These are phyloP conservation scores for Verticillium nonalfalfae DNA, from an alignment of 2,329 filamentous ascomycete species.

Conservation along the genomic window DNA sequence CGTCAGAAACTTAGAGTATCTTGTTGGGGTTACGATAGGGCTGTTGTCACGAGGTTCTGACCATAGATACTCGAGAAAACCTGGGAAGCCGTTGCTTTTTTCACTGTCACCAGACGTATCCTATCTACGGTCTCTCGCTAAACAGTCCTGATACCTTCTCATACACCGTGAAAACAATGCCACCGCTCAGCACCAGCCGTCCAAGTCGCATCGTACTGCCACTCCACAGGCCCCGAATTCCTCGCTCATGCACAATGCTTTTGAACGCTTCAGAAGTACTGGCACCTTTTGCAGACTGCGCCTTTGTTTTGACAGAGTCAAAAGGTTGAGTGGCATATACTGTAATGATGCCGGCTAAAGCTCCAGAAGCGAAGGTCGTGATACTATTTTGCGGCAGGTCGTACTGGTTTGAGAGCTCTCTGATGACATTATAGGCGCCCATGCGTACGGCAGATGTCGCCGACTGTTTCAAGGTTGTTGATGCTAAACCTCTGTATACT, in stretches of 20 bases:
- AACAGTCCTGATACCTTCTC: slow-evolving; percentile 48
- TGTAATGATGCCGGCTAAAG: slow-evolving; percentile 53
- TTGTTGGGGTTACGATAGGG: too few species aligned
- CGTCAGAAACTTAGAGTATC: too few species aligned
- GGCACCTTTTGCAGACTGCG: slow-evolving; percentile 52
- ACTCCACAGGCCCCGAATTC: slow-evolving; percentile 57
- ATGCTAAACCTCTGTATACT: slow-evolving; percentile 35
- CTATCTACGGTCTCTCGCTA: background rate
- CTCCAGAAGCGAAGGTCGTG: slow-evolving; percentile 55
- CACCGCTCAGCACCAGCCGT: slow-evolving; percentile 57
- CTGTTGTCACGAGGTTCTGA: too few species aligned
- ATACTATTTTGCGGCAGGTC: slow-evolving; percentile 13
- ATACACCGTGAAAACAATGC: slow-evolving; percentile 58
- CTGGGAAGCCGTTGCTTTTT: too few species aligned
- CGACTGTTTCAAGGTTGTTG: slow-evolving; percentile 41
- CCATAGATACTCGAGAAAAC: too few species aligned
- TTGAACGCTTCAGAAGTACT: slow-evolving; percentile 50
- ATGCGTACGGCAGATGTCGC: slow-evolving; percentile 39
- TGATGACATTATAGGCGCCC: slow-evolving; percentile 41
- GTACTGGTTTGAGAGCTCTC: slow-evolving; percentile 20
- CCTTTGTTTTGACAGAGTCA: slow-evolving; percentile 57
- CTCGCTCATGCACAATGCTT: slow-evolving; percentile 49
- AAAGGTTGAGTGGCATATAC: slow-evolving; percentile 55
- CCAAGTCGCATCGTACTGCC: slow-evolving; percentile 64
- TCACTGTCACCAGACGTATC: background rate